Conservation (phyloP, 2,329 filamentous ascomycete genomes). For the Scedosporium apiospermum region DNA sequence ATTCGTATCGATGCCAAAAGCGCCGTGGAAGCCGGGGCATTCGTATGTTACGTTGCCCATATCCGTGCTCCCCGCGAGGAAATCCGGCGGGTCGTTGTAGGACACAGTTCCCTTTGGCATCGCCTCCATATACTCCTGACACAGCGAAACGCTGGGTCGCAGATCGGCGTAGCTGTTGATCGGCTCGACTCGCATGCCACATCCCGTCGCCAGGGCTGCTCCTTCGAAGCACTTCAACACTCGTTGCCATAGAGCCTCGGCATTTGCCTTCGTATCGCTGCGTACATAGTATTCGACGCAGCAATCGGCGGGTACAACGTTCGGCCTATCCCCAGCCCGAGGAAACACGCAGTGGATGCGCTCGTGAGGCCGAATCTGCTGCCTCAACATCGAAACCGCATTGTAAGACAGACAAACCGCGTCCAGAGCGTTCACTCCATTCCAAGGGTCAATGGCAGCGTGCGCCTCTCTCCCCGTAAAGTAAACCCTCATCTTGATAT, state of each 20-base stretch:
- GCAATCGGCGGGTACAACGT: conserved; percentile 29
- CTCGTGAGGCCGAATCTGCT: conserved; percentile 27
- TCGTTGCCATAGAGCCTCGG: conserved; percentile 17
- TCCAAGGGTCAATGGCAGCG: conserved; percentile 25
- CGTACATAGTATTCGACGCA: conserved; percentile 29
- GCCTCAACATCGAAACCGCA: conserved; percentile 24
- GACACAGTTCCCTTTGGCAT: conserved; percentile 27
- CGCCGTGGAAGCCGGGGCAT: conserved; percentile 37
- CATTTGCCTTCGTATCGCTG: conserved; percentile 20
- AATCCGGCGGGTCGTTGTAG: conserved; percentile 19
- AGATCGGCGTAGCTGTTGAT: conserved; percentile 33
- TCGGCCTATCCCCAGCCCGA: conserved; percentile 25
- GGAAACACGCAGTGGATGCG: conserved; percentile 26
- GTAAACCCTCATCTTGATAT: conserved; percentile 20
- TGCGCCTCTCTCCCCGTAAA: conserved; percentile 25
- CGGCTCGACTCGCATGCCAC: conserved; percentile 14
- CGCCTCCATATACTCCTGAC: conserved; percentile 30
- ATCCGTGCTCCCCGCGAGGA: conserved; percentile 31
- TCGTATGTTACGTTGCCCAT: conserved; percentile 42
- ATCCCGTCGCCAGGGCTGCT: conserved; percentile 23
- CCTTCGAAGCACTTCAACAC: conserved; percentile 27
- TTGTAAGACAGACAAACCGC: conserved; percentile 25
- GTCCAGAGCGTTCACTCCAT: conserved; percentile 27
- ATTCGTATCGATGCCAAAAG: conserved; percentile 27
- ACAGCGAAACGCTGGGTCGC: conserved; percentile 32